These are phyloP conservation scores for Lachnellula occidentalis DNA, from an alignment of 2,329 filamentous ascomycete genomes.

Conservation along the genomic window DNA sequence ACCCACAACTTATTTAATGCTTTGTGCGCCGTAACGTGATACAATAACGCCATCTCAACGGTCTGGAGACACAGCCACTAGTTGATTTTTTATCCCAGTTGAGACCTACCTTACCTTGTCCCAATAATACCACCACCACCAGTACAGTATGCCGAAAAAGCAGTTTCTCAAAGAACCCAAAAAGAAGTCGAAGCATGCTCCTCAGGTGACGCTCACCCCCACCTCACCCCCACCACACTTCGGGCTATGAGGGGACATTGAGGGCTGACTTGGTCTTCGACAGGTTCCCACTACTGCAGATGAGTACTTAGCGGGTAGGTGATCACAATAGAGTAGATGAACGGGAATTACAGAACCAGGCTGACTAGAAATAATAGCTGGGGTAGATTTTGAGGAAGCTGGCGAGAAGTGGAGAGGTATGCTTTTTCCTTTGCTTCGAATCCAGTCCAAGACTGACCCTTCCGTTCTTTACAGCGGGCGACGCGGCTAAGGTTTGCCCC, in stretches of 20 bases:
- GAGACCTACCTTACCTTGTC: not conserved
- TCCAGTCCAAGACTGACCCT: too few relatives aligned
- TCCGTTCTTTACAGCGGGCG: slow-evolving; percentile 37
- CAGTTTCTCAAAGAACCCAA: slow-evolving; percentile 36
- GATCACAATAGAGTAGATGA: not conserved
- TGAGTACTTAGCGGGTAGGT: slow-evolving; percentile 58
- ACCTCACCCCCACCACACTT: not conserved
- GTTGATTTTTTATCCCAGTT: too few relatives aligned
- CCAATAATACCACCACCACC: too few relatives aligned
- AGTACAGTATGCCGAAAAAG: slow-evolving; percentile 28
- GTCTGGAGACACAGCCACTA: too few relatives aligned
- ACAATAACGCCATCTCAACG: too few relatives aligned
- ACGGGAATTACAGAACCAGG: not conserved
- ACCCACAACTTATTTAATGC: not conserved
- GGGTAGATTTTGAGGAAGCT: slow-evolving; percentile 64
- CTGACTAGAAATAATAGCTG: slow-evolving; percentile 37
- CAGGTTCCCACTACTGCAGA: slow-evolving; percentile 56
- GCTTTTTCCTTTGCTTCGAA: too few relatives aligned
- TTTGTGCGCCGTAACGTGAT: slow-evolving; percentile 1
- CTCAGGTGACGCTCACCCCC: slow-evolving; percentile 17
- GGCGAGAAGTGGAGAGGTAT: slow-evolving; percentile 66
- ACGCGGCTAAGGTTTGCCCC: slow-evolving; percentile 49
- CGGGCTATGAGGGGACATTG: not conserved
- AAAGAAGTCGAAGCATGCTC: slow-evolving; percentile 32
- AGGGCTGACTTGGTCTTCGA: not conserved